These are phyloP conservation scores for Crithidia mellificae DNA, from an alignment of 208 protist species.

Conservation along the genomic window DNA sequence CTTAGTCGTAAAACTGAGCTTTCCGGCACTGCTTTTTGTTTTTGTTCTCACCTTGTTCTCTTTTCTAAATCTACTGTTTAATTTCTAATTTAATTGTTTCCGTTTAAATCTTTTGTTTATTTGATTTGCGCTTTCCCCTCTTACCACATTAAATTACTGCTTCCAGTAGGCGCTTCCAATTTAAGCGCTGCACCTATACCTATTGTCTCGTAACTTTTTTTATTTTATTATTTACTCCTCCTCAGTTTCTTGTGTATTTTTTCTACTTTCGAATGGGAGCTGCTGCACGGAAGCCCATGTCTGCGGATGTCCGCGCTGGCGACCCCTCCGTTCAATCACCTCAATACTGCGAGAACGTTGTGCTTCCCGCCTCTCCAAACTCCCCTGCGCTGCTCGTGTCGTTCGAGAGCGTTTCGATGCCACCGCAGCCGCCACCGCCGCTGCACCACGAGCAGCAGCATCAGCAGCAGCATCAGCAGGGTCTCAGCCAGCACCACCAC, in stretches of 20 bases:
- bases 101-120: too few relatives aligned
- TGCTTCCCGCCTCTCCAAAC: neutral
- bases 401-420: neutral
- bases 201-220: neutral
- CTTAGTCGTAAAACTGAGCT: too few relatives aligned
- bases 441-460: too few relatives aligned
- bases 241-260: neutral
- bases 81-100: too few relatives aligned
- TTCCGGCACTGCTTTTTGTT: too few relatives aligned
- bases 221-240: neutral
- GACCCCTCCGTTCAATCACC: neutral
- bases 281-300: neutral
- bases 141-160: too few relatives aligned
- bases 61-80: too few relatives aligned
- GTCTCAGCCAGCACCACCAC: neutral
- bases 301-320: neutral
- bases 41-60: too few relatives aligned
- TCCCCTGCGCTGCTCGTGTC: neutral
- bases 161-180: too few relatives aligned
- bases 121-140: too few relatives aligned
- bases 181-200: too few relatives aligned
- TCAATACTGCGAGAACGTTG: neutral
- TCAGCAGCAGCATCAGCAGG: too few relatives aligned
- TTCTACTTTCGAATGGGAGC: constrained; percentile 3
- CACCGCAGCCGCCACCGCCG: neutral